Evolutionary conservation across 2,329 filamentous ascomycete genomes (phyloP).

Genomic region (Lizonia empirigonia): DNA sequence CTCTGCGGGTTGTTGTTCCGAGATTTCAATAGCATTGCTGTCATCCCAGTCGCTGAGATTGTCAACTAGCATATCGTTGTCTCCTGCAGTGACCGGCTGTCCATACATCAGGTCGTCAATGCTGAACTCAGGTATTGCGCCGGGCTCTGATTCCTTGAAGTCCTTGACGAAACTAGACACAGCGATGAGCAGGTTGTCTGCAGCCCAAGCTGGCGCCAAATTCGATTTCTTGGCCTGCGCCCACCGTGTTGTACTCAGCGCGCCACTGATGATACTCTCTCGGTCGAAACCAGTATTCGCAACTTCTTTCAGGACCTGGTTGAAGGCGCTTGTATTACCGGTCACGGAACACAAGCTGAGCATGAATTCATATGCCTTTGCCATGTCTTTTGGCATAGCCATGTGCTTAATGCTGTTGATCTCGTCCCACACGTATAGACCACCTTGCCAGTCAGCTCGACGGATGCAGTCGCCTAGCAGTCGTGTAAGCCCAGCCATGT

Average conservation of each 20-base stretch:
- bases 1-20: slow-evolving; percentile 7
- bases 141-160: slow-evolving; percentile 2
- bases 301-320: slow-evolving; percentile 39
- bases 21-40: not conserved
- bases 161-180: slow-evolving; percentile 34
- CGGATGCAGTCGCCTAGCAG: slow-evolving; percentile 51
- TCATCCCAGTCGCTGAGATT: slow-evolving; percentile 15
- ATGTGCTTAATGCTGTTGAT: slow-evolving; percentile 43
- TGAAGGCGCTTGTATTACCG: slow-evolving; percentile 40
- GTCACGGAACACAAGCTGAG: slow-evolving; percentile 41
- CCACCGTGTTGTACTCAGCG: slow-evolving; percentile 21
- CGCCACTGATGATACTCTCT: slow-evolving; percentile 31
- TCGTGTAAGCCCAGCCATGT: slow-evolving; percentile 46
- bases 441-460: slow-evolving; percentile 44
- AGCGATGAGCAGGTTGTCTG: slow-evolving; percentile 43
- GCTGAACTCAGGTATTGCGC: not conserved
- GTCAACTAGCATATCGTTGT: slow-evolving; percentile 2
- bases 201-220: slow-evolving; percentile 36
- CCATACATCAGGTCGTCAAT: slow-evolving; percentile 14
- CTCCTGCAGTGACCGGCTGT: slow-evolving; percentile 3
- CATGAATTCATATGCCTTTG: slow-evolving; percentile 41
- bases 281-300: slow-evolving; percentile 31
- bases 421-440: slow-evolving; percentile 50
- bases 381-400: slow-evolving; percentile 29
- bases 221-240: slow-evolving; percentile 21